phyloP scores from a whole-genome alignment of 1,139 yeast genomes.

The Dujonia santamariae region DNA sequence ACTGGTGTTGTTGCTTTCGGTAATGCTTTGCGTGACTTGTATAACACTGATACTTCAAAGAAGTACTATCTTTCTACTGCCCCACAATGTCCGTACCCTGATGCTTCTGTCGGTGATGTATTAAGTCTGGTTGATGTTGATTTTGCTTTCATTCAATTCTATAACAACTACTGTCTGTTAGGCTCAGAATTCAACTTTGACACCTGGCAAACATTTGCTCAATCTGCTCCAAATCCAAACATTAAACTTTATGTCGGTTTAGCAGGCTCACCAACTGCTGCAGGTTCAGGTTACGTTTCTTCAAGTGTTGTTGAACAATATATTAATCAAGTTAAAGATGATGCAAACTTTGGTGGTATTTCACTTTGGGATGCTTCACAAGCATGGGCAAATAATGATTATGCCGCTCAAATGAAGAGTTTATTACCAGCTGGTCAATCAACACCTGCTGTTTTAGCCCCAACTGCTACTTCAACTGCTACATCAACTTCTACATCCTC shows the following conservation, averaged over 20 bases:
- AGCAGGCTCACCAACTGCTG: constrained; percentile 68
- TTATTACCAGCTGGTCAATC: constrained; percentile 13
- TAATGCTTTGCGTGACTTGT: constrained; percentile 55
- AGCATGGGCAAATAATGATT: constrained; percentile 55
- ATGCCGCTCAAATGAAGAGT: constrained; percentile 39
- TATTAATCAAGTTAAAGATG: constrained; percentile 35
- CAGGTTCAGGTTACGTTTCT: constrained; percentile 41
- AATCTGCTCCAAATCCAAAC: constrained; percentile 62
- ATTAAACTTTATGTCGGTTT: constrained; percentile 69
- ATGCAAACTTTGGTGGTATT: constrained; percentile 72
- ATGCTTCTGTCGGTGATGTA: constrained; percentile 73
- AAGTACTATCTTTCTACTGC: constrained; percentile 84
- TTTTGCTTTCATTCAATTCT: constrained; percentile 88
- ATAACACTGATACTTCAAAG: constrained; percentile 51
- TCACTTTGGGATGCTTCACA: constrained; percentile 93
- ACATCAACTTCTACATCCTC: constrained; percentile 10
- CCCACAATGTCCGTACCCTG: constrained; percentile 95
- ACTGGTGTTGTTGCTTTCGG: constrained; percentile 64
- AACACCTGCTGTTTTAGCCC: constrained; percentile 3
- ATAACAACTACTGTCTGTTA: constrained; percentile 81
- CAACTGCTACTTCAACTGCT: constrained; percentile 8
- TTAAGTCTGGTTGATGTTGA: constrained; percentile 64
- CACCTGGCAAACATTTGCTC: constrained; percentile 75
- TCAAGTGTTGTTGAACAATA: constrained; percentile 17
- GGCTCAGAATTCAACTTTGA: constrained; percentile 72